These are phyloP conservation scores for Myriosclerotinia curreyana DNA, from an alignment of 2,329 filamentous ascomycete species.

Conservation along the genomic window DNA sequence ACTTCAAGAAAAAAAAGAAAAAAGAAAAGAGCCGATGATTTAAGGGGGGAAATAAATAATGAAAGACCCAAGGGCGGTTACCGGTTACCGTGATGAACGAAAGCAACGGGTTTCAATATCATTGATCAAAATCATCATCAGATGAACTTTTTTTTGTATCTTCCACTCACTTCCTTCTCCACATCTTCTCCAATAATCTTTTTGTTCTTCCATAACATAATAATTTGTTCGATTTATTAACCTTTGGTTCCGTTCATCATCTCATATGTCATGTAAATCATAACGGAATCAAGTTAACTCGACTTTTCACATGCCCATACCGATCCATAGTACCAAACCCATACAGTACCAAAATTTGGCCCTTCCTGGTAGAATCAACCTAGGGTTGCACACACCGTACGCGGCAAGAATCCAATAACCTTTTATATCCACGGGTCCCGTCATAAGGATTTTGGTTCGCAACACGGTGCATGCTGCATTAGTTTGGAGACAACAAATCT, in stretches of 20 bases:
- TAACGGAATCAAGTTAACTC: slow-evolving; percentile 19
- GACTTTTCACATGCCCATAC: not conserved
- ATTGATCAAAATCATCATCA: slow-evolving; percentile 13
- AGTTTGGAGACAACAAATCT: slow-evolving; percentile 22
- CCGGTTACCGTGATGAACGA: slow-evolving; percentile 11
- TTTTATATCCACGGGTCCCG: slow-evolving; percentile 20
- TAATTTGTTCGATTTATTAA: not conserved
- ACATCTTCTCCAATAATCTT: slow-evolving; percentile 1
- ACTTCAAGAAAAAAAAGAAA: not conserved
- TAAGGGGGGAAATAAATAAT: not conserved
- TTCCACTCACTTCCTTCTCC: slow-evolving; percentile 17
- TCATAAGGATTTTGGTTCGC: slow-evolving; percentile 19
- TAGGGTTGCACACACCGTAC: slow-evolving; percentile 20
- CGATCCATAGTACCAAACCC: slow-evolving; percentile 8
- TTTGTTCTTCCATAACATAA: not conserved
- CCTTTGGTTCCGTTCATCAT: slow-evolving; percentile 7
- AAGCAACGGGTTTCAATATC: slow-evolving; percentile 15
- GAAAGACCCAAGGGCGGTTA: not conserved
- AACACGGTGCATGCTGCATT: slow-evolving; percentile 22
- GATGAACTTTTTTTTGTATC: slow-evolving; percentile 6
- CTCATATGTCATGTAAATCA: slow-evolving; percentile 12
- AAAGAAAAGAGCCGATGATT: slow-evolving; percentile 4
- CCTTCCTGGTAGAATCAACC: slow-evolving; percentile 13
- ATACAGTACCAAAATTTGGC: slow-evolving; percentile 8
- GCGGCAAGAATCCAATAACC: slow-evolving; percentile 17